Percentiles rank a stretch among this genome's conserved stretches.
phyloP scores from a whole-genome alignment of 352 stramenopile species.

The Pythium brachiatum region DNA sequence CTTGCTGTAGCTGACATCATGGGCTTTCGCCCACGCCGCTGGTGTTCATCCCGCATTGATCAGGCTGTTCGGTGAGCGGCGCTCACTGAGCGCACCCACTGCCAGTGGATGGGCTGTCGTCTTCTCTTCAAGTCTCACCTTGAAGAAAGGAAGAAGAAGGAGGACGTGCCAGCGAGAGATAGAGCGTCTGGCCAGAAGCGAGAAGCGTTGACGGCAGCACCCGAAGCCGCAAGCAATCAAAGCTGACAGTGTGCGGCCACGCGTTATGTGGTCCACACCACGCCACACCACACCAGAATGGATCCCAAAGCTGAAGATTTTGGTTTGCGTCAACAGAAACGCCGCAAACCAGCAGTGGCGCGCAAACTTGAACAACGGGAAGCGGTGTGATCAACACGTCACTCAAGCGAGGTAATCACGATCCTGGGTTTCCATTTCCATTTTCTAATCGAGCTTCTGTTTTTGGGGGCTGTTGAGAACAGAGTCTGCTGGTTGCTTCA shows the following conservation, averaged over 20 bases:
- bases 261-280: no score
- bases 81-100: no score
- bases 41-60: no score
- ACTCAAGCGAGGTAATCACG: not conserved
- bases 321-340: not conserved
- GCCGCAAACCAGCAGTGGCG: not conserved
- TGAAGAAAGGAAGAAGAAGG: no score
- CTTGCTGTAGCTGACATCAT: no score
- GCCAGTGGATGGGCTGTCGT: no score
- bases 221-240: not conserved
- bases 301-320: not conserved
- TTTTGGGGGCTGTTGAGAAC: not conserved
- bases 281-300: not conserved
- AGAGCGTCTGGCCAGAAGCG: not conserved
- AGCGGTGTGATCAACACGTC: not conserved
- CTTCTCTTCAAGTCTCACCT: no score
- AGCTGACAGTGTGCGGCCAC: not conserved
- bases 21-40: no score
- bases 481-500: not conserved
- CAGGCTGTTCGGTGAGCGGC: no score
- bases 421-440: not conserved
- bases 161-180: not conserved
- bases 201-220: not conserved
- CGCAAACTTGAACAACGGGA: not conserved
- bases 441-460: no score